Conservation (phyloP, 1,284 basidiomycete species). For the Psilocybe mexicana region DNA sequence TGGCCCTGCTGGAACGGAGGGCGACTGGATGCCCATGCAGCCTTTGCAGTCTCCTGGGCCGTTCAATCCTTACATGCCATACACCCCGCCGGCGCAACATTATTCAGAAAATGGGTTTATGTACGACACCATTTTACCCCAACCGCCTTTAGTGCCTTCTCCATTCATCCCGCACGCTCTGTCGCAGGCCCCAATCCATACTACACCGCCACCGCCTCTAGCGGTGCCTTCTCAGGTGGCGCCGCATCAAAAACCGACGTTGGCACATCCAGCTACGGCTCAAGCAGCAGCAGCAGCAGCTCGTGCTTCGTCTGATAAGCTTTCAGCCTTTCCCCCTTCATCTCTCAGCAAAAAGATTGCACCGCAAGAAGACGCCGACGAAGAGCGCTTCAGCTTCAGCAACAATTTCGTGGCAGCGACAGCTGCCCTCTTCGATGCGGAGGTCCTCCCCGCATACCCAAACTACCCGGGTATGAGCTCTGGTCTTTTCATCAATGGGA, state of each 20-base stretch:
- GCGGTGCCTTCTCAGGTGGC: background rate
- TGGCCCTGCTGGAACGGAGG: conserved; percentile 7
- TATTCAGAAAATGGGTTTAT: background rate
- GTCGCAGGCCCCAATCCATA: background rate
- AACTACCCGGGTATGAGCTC: conserved; percentile 26
- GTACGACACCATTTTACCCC: background rate
- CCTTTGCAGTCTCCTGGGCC: conserved; percentile 5
- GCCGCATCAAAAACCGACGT: background rate
- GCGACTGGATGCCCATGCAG: conserved; percentile 12
- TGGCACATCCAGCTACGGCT: background rate
- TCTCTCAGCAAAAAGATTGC: conserved; percentile 7
- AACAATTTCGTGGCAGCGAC: conserved; percentile 36
- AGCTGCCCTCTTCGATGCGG: conserved; percentile 30
- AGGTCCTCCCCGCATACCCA: conserved; percentile 34
- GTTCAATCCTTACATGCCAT: conserved; percentile 16
- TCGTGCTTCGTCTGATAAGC: background rate
- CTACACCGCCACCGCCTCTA: background rate
- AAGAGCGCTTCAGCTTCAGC: conserved; percentile 35
- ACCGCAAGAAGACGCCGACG: conserved; percentile 29
- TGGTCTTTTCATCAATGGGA: conserved; percentile 11
- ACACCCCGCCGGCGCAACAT: conserved; percentile 1
- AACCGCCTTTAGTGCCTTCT: background rate
- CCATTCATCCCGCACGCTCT: background rate
- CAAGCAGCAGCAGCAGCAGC: background rate
- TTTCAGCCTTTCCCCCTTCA: background rate